Percentiles rank a stretch among this genome's conserved stretches.
These are phyloP conservation scores for Aureobasidium melanogenum DNA, from an alignment of 2,329 filamentous ascomycete species.

Conservation along the genomic window DNA sequence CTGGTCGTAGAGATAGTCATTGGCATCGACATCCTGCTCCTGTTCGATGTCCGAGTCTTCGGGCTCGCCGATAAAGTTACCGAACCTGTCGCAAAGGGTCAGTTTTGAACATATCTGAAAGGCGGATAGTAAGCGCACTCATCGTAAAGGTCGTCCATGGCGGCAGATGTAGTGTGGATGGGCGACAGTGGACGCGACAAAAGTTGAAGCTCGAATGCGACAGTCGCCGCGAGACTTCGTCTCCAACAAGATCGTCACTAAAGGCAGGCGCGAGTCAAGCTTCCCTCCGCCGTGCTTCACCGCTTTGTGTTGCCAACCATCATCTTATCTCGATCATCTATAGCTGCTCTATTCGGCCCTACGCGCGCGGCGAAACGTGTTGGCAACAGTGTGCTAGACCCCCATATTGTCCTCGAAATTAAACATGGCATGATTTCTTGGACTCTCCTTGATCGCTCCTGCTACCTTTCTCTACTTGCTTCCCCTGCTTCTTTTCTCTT, in stretches of 20 bases:
- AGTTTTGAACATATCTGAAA: constrained; percentile 11
- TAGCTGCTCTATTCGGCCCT: not conserved
- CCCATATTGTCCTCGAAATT: constrained; percentile 6
- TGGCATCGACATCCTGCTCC: constrained; percentile 61
- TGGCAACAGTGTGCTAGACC: not conserved
- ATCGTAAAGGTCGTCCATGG: constrained; percentile 94
- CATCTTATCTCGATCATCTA: not conserved
- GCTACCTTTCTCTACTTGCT: not conserved
- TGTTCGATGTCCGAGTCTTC: constrained; percentile 82
- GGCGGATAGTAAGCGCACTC: constrained; percentile 50
- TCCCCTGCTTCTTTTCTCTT: not conserved
- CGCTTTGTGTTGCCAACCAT: not conserved
- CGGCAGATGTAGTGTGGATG: constrained; percentile 19
- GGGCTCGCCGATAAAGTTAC: constrained; percentile 95
- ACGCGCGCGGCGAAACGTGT: not conserved
- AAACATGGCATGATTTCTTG: constrained; percentile 12
- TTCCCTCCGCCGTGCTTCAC: not conserved
- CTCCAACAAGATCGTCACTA: not conserved
- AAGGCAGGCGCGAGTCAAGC: not conserved
- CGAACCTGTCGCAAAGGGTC: constrained; percentile 55
- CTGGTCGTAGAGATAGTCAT: constrained; percentile 70
- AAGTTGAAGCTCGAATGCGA: constrained; percentile 11
- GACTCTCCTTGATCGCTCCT: not conserved
- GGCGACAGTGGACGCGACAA: constrained; percentile 9
- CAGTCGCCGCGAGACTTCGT: not conserved